These are phyloP conservation scores for Sporisorium scitamineum DNA, from an alignment of 1,284 basidiomycete species.

Conservation along the genomic window DNA sequence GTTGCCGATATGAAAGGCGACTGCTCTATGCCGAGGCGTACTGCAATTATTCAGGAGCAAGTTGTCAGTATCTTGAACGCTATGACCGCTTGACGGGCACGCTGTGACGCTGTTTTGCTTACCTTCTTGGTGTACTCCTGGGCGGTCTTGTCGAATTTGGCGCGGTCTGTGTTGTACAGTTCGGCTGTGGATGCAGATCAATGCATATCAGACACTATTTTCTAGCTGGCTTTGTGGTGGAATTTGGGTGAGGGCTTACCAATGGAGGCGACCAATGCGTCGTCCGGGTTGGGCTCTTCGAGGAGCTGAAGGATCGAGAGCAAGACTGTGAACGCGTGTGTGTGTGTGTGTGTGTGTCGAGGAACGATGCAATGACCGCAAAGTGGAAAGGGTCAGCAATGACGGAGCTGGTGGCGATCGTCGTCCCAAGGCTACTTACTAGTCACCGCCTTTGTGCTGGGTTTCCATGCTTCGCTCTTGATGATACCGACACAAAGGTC, in stretches of 20 bases:
- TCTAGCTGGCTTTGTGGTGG: too few relatives aligned
- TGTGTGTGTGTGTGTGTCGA: neutral
- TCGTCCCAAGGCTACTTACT: conserved; percentile 46
- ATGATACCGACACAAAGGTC: conserved; percentile 66
- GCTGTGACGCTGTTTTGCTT: neutral
- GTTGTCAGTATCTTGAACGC: neutral
- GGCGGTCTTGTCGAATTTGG: conserved; percentile 60
- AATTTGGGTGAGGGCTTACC: conserved; percentile 42
- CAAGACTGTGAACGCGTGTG: conserved; percentile 47
- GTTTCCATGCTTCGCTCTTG: conserved; percentile 69
- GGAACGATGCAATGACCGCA: neutral
- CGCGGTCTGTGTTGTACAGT: conserved; percentile 59
- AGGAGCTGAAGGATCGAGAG: conserved; percentile 63
- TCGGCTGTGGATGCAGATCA: conserved; percentile 46
- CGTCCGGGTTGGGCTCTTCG: conserved; percentile 65
- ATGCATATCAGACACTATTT: neutral
- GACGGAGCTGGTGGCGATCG: neutral
- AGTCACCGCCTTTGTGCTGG: conserved; percentile 65
- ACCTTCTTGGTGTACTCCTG: conserved; percentile 60
- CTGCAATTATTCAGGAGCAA: conserved; percentile 1
- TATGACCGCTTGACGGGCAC: neutral
- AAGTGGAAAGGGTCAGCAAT: conserved; percentile 3
- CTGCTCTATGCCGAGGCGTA: conserved; percentile 30
- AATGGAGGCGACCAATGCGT: conserved; percentile 64
- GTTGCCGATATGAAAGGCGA: neutral